Conservation (phyloP, 1,284 basidiomycete genomes). For the Puccinia polysora region DNA sequence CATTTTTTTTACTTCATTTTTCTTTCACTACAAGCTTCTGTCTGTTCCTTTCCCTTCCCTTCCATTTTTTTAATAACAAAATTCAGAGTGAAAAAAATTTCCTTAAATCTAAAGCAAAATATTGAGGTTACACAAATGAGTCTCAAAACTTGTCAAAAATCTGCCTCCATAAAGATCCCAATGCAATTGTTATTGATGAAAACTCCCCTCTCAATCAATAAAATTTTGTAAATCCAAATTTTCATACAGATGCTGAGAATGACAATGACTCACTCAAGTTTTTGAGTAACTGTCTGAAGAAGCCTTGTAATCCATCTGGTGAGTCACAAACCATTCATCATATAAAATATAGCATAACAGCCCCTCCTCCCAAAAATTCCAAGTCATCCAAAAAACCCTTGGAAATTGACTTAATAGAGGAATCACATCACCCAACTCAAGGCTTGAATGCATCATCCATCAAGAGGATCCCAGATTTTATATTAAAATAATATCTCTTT, state of each 20-base stretch:
- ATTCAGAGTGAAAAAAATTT: slow-evolving; percentile 22
- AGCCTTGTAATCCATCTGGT: slow-evolving; percentile 4
- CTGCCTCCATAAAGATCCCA: neutral
- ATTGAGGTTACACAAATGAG: slow-evolving; percentile 28
- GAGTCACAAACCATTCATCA: no score
- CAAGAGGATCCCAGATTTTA: slow-evolving; percentile 29
- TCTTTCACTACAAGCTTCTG: no score
- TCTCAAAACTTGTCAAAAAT: slow-evolving; percentile 22
- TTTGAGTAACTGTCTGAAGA: neutral
- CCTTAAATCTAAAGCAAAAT: slow-evolving; percentile 28
- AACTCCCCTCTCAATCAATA: slow-evolving; percentile 5
- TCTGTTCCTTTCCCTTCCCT: no score
- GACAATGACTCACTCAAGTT: neutral
- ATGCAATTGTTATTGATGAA: slow-evolving; percentile 1
- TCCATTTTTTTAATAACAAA: no score
- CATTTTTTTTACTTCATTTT: no score
- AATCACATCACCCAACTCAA: neutral
- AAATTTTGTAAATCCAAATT: slow-evolving; percentile 17
- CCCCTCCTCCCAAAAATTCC: neutral
- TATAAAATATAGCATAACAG: neutral
- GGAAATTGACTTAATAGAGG: neutral
- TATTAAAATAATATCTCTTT: slow-evolving; percentile 21
- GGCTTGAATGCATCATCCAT: neutral
- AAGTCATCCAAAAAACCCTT: neutral
- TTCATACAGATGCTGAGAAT: slow-evolving; percentile 1